Conservation (phyloP, 2,329 filamentous ascomycete genomes). For the Pseudonectria foliicola region DNA sequence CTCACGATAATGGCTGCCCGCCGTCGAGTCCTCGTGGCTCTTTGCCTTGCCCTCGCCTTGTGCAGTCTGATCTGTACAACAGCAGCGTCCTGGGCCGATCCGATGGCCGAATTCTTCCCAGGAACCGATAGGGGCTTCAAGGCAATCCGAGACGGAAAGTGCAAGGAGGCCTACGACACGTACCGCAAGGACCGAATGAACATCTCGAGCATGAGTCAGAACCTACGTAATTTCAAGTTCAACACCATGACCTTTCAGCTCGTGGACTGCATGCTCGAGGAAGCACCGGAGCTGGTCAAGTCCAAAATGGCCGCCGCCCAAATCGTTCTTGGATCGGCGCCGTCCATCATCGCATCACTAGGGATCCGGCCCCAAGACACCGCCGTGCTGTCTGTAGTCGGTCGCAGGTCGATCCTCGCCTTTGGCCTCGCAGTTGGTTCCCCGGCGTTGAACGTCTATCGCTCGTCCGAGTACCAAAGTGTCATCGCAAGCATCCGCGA, state of each 20-base stretch:
- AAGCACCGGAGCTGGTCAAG: conserved; percentile 6
- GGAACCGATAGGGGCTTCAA: too few relatives aligned
- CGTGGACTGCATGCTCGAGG: conserved; percentile 5
- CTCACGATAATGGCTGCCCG: too few relatives aligned
- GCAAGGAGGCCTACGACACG: conserved; percentile 1
- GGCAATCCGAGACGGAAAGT: too few relatives aligned
- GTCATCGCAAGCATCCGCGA: conserved; percentile 7
- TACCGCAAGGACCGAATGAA: conserved; percentile 1
- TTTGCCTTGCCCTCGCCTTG: too few relatives aligned
- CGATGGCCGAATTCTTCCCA: too few relatives aligned
- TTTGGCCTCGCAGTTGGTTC: conserved; percentile 7
- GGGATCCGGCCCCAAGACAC: conserved; percentile 5
- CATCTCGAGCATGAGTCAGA: background rate
- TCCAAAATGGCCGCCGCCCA: conserved; percentile 8
- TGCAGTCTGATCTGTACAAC: too few relatives aligned
- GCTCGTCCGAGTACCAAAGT: conserved; percentile 4
- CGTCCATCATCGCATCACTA: conserved; percentile 6
- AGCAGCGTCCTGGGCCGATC: too few relatives aligned
- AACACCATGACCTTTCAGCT: conserved; percentile 1
- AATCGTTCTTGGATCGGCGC: conserved; percentile 5
- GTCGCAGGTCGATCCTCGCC: conserved; percentile 5
- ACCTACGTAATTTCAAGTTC: background rate
- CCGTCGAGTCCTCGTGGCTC: too few relatives aligned
- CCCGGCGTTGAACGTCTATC: conserved; percentile 7
- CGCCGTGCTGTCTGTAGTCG: conserved; percentile 4